Base-by-base conservation (phyloP, 768 basidiomycete genomes). In the Boletus subparvulus region DNA sequence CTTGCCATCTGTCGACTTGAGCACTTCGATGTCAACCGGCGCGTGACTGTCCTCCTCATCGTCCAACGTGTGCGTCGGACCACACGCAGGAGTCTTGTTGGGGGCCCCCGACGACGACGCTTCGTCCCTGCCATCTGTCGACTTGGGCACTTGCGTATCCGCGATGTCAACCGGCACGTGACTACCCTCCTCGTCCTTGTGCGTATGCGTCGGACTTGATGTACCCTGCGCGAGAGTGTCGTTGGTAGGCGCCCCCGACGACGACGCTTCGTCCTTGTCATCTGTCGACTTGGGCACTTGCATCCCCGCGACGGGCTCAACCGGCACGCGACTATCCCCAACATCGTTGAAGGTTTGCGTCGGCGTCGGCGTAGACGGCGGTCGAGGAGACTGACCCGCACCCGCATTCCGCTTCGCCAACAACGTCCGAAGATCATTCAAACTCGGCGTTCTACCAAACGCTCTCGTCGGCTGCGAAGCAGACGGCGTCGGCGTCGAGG, bases 401-500 rank as follows among this genome's bases (percentile, higher is more conserved):
- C 44, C 6, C 21, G 24, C 7, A 30, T 44, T 47, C 16, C 61
- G 62, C 30, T 3, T 69, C 35, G 55, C 52, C 26, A 58, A 17
- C 58, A 69, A 45, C 16, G 50, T 16, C 35, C 67, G 58, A 19
- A 69, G 7, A 2, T 49, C 54, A 6, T 60, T 49, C 49, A 68
- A 47, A 40, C 67, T 69, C 32, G 61, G 55, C 12, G 51, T 49
- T n/a, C 19, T 54, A 11, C 37, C 56, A 13, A 59, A 3, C 37
- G 7, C 3, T 19, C 32, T 32, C 16, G 46, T 39, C 9, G n/a
- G 13, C 16, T 37, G 49, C n/a, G 41, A 26, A 4, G 59, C 2
- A 21, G 50, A 0, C 21, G 16, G 35, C 10, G 14, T 17, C 7
- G 56, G 50, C 12, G 56, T 59, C 30, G 47, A 40, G n/a, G 55